A percentile compares a stretch with the other conserved stretches of the same genome.
These are phyloP conservation scores for Candida ovalis DNA, from an alignment of 805 yeast genomes.

Conservation along the genomic window DNA sequence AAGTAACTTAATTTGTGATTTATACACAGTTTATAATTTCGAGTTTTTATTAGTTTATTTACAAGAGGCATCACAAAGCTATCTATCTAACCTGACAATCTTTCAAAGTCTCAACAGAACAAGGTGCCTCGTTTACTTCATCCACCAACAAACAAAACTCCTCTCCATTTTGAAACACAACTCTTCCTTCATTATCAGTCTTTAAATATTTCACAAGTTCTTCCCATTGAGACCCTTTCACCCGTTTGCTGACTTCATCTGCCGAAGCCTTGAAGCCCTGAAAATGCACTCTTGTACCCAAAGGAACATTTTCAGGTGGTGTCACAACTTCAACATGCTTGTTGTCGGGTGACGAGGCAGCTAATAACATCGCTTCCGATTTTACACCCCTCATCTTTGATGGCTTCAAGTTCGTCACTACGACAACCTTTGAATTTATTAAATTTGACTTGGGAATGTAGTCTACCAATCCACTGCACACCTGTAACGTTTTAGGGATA, in stretches of 20 bases:
- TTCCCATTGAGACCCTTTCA: slow-evolving; percentile 36
- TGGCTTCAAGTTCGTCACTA: slow-evolving; percentile 56
- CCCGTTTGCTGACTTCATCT: slow-evolving; percentile 19
- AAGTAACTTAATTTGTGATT: too few relatives aligned
- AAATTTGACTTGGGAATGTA: slow-evolving; percentile 38
- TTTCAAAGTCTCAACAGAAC: slow-evolving; percentile 13
- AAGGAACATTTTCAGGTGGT: slow-evolving; percentile 37
- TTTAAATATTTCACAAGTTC: slow-evolving; percentile 28
- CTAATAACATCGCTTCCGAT: slow-evolving; percentile 65
- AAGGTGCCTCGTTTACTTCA: slow-evolving; percentile 7
- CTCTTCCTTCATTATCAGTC: slow-evolving; percentile 32
- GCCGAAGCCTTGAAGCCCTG: slow-evolving; percentile 20
- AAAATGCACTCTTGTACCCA: slow-evolving; percentile 42
- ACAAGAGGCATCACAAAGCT: background rate
- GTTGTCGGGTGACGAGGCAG: slow-evolving; percentile 37
- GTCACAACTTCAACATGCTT: slow-evolving; percentile 40
- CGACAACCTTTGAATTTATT: slow-evolving; percentile 41
- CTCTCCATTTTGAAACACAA: slow-evolving; percentile 21
- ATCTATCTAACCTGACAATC: slow-evolving; percentile 5
- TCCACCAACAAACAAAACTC: slow-evolving; percentile 4
- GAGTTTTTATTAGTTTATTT: too few relatives aligned
- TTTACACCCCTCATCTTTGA: slow-evolving; percentile 58
- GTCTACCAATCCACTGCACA: slow-evolving; percentile 58
- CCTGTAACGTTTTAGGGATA: slow-evolving; percentile 30
- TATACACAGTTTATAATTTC: too few relatives aligned